phyloP scores from a whole-genome alignment of 192 early-diverging fungal genomes.

The Fimicolochytrium jonesii region DNA sequence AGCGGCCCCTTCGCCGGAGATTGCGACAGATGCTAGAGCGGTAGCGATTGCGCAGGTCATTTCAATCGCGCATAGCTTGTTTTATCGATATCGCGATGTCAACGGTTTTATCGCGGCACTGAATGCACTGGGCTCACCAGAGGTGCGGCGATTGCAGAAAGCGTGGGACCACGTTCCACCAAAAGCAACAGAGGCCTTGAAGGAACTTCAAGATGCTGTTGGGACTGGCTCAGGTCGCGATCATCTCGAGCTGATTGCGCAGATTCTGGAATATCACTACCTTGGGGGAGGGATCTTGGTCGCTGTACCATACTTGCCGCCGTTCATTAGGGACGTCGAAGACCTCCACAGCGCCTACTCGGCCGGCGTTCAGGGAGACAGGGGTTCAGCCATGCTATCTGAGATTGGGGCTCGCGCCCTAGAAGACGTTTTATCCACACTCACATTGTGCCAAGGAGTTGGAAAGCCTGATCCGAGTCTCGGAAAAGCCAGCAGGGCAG shows the following conservation, averaged over 20 bases:
- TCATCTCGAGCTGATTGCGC: constrained; percentile 19
- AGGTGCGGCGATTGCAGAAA: constrained; percentile 15
- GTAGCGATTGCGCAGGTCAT: constrained; percentile 1
- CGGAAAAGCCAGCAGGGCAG: constrained; percentile 6
- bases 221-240: constrained; percentile 1
- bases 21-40: background rate
- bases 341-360: constrained; percentile 28
- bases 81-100: constrained; percentile 33
- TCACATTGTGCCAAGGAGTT: constrained; percentile 19
- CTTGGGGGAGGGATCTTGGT: constrained; percentile 15
- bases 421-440: constrained; percentile 6
- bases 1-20: background rate
- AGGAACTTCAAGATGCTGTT: constrained; percentile 10
- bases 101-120: constrained; percentile 14
- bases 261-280: constrained; percentile 31
- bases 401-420: constrained; percentile 15
- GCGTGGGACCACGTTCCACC: constrained; percentile 23
- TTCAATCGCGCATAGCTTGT: constrained; percentile 19
- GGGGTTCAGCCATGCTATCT: constrained; percentile 11
- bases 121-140: constrained; percentile 18
- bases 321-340: constrained; percentile 26
- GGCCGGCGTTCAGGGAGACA: constrained; percentile 17
- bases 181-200: constrained; percentile 17
- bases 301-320: constrained; percentile 28
- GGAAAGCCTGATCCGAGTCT: constrained; percentile 9